Evolutionary conservation across 2,329 filamentous ascomycete genomes (phyloP).

Genomic region (Passalora sequoiae): DNA sequence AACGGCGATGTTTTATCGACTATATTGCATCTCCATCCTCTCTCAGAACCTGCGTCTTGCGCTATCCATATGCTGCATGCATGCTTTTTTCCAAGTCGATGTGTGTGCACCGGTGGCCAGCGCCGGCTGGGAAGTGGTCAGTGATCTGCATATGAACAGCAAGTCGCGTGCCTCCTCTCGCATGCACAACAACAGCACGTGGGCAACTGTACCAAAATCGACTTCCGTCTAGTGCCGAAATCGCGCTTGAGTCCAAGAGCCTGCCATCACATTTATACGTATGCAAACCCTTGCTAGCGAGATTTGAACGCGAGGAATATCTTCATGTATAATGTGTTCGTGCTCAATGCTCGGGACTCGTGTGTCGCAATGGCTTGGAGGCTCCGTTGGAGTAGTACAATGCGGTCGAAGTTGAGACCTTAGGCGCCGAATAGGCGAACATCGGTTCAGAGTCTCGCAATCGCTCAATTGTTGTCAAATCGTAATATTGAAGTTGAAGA

Average conservation of each 20-base stretch:
- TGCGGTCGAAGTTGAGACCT: neutral
- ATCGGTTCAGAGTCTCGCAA: too few relatives aligned
- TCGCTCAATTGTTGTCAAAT: too few relatives aligned
- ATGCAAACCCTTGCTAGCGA: constrained; percentile 3
- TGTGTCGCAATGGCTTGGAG: neutral
- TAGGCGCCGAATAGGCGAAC: too few relatives aligned
- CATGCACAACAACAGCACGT: neutral
- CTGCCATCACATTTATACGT: neutral
- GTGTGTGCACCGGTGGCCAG: neutral
- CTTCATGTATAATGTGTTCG: neutral
- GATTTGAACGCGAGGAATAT: neutral
- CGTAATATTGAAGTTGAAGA: neutral
- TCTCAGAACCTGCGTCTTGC: too few relatives aligned
- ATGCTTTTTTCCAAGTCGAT: neutral
- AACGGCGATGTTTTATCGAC: too few relatives aligned
- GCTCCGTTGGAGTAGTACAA: neutral
- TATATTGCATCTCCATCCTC: too few relatives aligned
- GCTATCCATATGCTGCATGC: neutral
- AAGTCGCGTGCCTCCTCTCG: neutral
- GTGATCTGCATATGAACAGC: neutral
- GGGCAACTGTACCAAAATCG: neutral
- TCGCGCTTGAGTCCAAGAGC: neutral
- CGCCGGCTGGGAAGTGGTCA: neutral
- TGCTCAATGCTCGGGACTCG: neutral
- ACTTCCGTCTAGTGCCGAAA: neutral